Percentiles rank a stretch among this genome's conserved stretches.
Conservation (phyloP, 305 asterid species). For the Solanum hybrid region DNA sequence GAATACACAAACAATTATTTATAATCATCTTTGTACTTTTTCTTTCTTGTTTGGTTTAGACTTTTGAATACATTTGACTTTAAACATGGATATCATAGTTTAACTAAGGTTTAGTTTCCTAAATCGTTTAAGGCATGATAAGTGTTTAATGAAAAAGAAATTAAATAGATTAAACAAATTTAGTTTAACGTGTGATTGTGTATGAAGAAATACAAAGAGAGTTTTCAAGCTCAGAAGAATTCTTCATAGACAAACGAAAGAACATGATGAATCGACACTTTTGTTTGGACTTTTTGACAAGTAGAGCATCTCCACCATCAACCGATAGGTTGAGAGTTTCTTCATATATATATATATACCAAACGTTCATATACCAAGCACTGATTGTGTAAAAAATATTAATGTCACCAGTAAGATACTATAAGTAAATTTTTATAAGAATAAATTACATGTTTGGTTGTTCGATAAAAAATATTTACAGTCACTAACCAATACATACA, state of each 20-base stretch:
- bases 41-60: neutral
- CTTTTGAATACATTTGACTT: neutral
- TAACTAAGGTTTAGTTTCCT: neutral
- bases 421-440: neutral
- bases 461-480: neutral
- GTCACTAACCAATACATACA: neutral
- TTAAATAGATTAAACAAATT: neutral
- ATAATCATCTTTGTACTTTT: neutral
- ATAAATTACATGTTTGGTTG: neutral
- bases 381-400: neutral
- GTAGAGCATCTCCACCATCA: neutral
- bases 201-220: neutral
- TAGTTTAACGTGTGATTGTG: neutral
- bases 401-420: neutral
- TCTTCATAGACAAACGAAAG: neutral
- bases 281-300: neutral
- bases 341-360: neutral
- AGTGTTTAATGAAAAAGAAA: neutral
- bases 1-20: neutral
- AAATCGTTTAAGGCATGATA: neutral
- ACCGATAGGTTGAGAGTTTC: neutral
- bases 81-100: neutral
- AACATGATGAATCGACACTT: neutral
- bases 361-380: neutral
- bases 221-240: neutral